Percentiles rank a stretch among this genome's conserved stretches.
These are phyloP conservation scores for Exserohilum turcica DNA, from an alignment of 2,329 filamentous ascomycete genomes.

Conservation along the genomic window DNA sequence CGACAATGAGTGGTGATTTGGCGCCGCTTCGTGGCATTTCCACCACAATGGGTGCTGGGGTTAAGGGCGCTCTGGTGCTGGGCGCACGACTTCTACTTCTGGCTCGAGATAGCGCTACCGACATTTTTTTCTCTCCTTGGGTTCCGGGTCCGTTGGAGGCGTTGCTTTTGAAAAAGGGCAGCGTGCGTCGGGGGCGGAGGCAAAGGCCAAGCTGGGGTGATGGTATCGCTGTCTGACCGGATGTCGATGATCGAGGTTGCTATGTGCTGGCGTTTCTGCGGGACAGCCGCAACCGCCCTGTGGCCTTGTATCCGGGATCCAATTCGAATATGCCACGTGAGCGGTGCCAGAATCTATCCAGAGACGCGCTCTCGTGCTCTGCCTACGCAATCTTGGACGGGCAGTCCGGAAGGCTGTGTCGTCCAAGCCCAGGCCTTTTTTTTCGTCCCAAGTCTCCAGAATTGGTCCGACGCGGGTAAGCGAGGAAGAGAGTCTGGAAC, in stretches of 20 bases:
- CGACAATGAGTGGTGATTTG: conserved; percentile 37
- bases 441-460: conserved; percentile 7
- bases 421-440: conserved; percentile 4
- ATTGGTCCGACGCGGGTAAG: conserved; percentile 15
- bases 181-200: conserved; percentile 22
- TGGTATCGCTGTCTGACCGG: conserved; percentile 6
- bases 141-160: conserved; percentile 19
- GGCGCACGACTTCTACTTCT: conserved; percentile 40
- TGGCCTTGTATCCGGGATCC: conserved; percentile 8
- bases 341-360: conserved; percentile 1
- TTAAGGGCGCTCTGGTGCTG: conserved; percentile 30
- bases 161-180: conserved; percentile 25
- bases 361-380: conserved; percentile 9
- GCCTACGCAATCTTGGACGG: neutral
- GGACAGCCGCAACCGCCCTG: conserved; percentile 2
- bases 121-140: conserved; percentile 28
- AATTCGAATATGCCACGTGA: conserved; percentile 11
- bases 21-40: conserved; percentile 29
- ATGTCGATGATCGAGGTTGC: conserved; percentile 12
- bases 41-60: conserved; percentile 31
- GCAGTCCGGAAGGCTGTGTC: neutral
- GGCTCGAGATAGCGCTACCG: conserved; percentile 34
- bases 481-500: conserved; percentile 16
- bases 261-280: conserved; percentile 13
- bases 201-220: conserved; percentile 25